phyloP scores from a whole-genome alignment of 352 stramenopile genomes.

The Paralagenidium karlingii region DNA sequence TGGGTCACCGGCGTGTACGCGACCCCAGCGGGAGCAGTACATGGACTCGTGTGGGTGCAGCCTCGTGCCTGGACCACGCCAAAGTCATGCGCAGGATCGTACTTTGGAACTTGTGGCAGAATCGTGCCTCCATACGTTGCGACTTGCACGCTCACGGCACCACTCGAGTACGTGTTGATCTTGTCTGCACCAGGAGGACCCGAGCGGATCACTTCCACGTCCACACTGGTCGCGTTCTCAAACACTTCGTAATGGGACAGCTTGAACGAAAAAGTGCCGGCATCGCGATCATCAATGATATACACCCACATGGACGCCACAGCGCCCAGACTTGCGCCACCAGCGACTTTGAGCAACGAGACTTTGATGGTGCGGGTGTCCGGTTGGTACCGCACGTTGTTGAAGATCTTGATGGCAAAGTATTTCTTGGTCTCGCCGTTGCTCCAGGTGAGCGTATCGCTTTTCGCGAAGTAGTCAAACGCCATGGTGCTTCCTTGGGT shows the following conservation, averaged over 20 bases:
- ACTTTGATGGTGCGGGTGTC: constrained; percentile 34
- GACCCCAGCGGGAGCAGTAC: constrained; percentile 21
- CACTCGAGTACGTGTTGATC: constrained; percentile 52
- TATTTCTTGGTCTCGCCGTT: constrained; percentile 35
- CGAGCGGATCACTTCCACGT: constrained; percentile 29
- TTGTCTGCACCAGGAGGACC: constrained; percentile 24
- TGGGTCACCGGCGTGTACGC: constrained; percentile 38
- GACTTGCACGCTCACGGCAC: constrained; percentile 37
- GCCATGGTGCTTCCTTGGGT: constrained; percentile 41
- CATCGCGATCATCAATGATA: constrained; percentile 62
- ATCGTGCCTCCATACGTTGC: constrained; percentile 40
- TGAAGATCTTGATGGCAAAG: constrained; percentile 54
- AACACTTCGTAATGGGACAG: constrained; percentile 39
- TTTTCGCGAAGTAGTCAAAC: constrained; percentile 46
- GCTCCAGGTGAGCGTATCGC: constrained; percentile 34
- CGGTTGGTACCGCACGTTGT: constrained; percentile 50
- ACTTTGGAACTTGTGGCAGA: constrained; percentile 22
- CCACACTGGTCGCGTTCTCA: constrained; percentile 29
- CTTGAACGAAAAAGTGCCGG: constrained; percentile 49
- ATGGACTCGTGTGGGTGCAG: constrained; percentile 55
- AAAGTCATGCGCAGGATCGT: constrained; percentile 44
- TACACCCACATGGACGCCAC: constrained; percentile 45
- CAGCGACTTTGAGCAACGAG: constrained; percentile 24
- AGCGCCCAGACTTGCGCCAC: constrained; percentile 33
- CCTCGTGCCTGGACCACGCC: constrained; percentile 24